phyloP scores from a whole-genome alignment of 805 yeast genomes.

The Pichia manshurica region DNA sequence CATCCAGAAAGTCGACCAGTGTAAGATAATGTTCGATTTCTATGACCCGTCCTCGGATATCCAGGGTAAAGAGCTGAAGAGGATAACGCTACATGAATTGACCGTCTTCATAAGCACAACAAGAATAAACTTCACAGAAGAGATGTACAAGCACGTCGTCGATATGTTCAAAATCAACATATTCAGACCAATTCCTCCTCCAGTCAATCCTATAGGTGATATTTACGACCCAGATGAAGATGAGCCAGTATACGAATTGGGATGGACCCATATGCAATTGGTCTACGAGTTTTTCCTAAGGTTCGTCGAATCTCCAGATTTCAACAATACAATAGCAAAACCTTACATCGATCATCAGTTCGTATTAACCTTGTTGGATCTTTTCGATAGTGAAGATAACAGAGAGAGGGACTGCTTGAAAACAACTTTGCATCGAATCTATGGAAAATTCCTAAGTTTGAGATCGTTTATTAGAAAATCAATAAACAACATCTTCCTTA shows the following conservation, averaged over 20 bases:
- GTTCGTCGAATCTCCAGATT: conserved; percentile 91
- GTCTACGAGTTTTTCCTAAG: conserved; percentile 91
- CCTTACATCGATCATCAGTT: conserved; percentile 91
- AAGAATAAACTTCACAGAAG: conserved; percentile 81
- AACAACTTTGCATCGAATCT: conserved; percentile 91
- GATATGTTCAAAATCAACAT: conserved; percentile 84
- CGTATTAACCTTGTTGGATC: conserved; percentile 70
- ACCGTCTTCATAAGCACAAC: conserved; percentile 81
- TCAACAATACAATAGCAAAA: conserved; percentile 88
- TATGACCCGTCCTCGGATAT: conserved; percentile 88
- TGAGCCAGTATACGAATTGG: conserved; percentile 92
- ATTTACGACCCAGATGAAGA: conserved; percentile 97
- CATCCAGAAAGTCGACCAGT: conserved; percentile 85
- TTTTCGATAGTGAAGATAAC: conserved; percentile 95
- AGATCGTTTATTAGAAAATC: conserved; percentile 89
- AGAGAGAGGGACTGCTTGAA: conserved; percentile 92
- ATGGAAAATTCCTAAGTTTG: conserved; percentile 87
- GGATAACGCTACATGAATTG: conserved; percentile 81
- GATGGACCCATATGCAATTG: conserved; percentile 99
- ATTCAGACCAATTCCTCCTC: conserved; percentile 96
- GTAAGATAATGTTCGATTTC: conserved; percentile 91
- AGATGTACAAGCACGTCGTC: conserved; percentile 82
- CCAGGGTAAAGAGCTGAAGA: conserved; percentile 87
- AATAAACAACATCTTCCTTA: conserved; percentile 86
- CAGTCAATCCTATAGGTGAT: conserved; percentile 95